Conservation (phyloP, 768 basidiomycete genomes). For the Sporobolomyces pararoseus region DNA sequence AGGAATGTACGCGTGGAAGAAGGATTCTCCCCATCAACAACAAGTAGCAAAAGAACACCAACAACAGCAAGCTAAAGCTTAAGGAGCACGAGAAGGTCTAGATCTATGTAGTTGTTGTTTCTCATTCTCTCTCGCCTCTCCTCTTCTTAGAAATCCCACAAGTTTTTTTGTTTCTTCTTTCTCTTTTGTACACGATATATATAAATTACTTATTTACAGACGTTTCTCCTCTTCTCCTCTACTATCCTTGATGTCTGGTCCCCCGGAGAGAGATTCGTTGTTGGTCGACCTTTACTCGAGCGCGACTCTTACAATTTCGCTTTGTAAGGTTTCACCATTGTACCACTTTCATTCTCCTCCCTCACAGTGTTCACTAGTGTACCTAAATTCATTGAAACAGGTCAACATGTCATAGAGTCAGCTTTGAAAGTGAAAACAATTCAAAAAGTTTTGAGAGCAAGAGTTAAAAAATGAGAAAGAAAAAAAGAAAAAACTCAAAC, state of each 20-base stretch:
- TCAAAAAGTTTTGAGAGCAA: no score
- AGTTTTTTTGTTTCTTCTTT: no score
- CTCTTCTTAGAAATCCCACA: no score
- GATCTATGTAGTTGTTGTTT: not conserved
- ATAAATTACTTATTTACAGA: no score
- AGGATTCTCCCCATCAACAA: constrained; percentile 23
- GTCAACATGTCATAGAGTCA: not conserved
- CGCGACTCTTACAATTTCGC: constrained; percentile 24
- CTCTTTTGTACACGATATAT: no score
- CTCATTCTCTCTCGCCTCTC: no score
- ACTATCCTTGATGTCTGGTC: no score
- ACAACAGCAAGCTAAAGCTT: not conserved
- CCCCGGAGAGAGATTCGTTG: no score
- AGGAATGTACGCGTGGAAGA: constrained; percentile 41
- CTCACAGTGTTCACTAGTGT: constrained; percentile 30
- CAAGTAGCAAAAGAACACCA: constrained; percentile 6
- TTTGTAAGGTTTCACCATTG: constrained; percentile 8
- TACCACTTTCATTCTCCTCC: not conserved
- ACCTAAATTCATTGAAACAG: constrained; percentile 21
- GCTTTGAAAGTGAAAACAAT: no score
- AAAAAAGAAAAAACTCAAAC: constrained; percentile 6
- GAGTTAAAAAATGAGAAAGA: no score
- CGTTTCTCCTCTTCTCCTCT: no score
- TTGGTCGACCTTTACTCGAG: no score
- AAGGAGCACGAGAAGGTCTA: not conserved